These are phyloP conservation scores for Vigna unguiculata DNA, from an alignment of 306 rosid species.

Conservation along the genomic window DNA sequence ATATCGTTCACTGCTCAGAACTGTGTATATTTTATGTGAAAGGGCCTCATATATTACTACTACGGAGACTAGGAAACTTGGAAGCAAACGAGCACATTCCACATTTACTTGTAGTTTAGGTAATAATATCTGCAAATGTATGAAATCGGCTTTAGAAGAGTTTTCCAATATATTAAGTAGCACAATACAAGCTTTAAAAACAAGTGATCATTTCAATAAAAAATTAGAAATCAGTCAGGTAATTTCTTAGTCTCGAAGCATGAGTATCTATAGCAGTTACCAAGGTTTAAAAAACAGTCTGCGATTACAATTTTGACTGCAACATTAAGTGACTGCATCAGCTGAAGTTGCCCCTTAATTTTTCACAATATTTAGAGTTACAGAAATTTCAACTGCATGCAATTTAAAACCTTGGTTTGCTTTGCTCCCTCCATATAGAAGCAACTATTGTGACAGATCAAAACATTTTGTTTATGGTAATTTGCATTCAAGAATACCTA, in stretches of 20 bases:
- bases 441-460: neutral
- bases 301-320: neutral
- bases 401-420: neutral
- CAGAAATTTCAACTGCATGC: neutral
- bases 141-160: constrained; percentile 26
- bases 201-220: constrained; percentile 3
- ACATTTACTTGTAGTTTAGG: neutral
- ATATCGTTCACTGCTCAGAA: neutral
- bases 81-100: constrained; percentile 10
- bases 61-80: neutral
- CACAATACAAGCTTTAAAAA: constrained; percentile 9
- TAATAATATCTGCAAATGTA: constrained; percentile 3
- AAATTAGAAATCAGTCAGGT: constrained; percentile 23
- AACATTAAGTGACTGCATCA: neutral
- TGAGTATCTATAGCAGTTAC: neutral
- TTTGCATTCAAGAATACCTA: neutral
- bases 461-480: neutral
- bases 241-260: constrained; percentile 16
- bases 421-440: constrained; percentile 22
- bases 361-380: neutral
- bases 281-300: neutral
- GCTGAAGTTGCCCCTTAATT: neutral
- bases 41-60: neutral
- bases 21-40: neutral
- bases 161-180: neutral